Evolutionary conservation across 306 rosid genomes (phyloP).

Genomic region (Rosa persica): DNA sequence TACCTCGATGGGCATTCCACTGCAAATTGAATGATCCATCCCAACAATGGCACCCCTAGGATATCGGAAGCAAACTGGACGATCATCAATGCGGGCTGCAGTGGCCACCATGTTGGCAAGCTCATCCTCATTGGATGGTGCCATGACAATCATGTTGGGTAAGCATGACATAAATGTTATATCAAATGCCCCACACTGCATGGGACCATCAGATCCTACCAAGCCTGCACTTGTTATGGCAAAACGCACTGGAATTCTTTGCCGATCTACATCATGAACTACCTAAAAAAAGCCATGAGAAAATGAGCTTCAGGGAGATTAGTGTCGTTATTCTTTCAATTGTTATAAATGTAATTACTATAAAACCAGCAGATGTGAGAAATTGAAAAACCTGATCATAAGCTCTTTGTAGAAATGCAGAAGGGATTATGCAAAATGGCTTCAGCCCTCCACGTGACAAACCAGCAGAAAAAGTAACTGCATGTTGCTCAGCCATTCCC

Average conservation of each 20-base stretch:
- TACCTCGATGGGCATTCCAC: constrained; percentile 80
- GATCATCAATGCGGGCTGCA: constrained; percentile 59
- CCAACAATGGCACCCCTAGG: constrained; percentile 71
- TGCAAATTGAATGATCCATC: constrained; percentile 30
- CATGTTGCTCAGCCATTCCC: constrained; percentile 98
- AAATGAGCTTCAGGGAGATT: background rate
- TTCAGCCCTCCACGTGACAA: constrained; percentile 88
- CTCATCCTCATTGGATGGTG: constrained; percentile 83
- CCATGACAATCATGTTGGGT: constrained; percentile 97
- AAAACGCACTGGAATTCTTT: constrained; percentile 85
- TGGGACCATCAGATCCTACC: constrained; percentile 91
- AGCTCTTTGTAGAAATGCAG: constrained; percentile 85
- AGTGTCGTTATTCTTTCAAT: background rate
- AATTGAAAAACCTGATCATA: constrained; percentile 68
- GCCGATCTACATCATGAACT: constrained; percentile 88
- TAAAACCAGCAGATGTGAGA: constrained; percentile 2
- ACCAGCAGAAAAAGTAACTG: constrained; percentile 95
- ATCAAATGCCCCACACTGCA: constrained; percentile 87
- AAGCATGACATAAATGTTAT: constrained; percentile 89
- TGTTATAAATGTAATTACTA: background rate
- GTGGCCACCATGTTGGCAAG: constrained; percentile 90
- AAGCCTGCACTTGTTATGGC: constrained; percentile 84
- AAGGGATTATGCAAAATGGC: constrained; percentile 91
- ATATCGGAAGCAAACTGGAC: constrained; percentile 87
- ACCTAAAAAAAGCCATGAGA: constrained; percentile 44